A percentile compares a stretch with the other conserved stretches of the same genome.
These are phyloP conservation scores for Metarhizium album DNA, from an alignment of 2,329 filamentous ascomycete genomes.

Conservation along the genomic window DNA sequence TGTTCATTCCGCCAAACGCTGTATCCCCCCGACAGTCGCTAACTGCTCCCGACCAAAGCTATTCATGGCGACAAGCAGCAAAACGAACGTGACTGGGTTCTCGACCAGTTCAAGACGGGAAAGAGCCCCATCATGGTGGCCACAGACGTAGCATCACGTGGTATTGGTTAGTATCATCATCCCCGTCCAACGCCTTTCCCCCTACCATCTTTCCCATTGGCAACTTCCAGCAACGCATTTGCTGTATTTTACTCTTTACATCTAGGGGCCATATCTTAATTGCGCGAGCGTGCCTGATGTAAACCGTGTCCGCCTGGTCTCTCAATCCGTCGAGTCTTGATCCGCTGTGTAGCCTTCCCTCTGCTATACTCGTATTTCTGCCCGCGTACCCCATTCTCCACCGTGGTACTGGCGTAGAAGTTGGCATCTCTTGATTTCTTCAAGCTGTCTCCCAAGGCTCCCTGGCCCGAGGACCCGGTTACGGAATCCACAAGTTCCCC, in stretches of 20 bases:
- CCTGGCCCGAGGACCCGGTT: slow-evolving; percentile 46
- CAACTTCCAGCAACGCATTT: slow-evolving; percentile 48
- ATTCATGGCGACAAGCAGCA: slow-evolving; percentile 99
- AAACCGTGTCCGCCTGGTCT: slow-evolving; percentile 72
- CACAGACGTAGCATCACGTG: slow-evolving; percentile 98
- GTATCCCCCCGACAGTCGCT: slow-evolving; percentile 19
- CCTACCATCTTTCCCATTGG: slow-evolving; percentile 24
- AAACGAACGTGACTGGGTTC: slow-evolving; percentile 98
- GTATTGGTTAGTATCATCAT: slow-evolving; percentile 92
- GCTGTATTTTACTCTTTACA: slow-evolving; percentile 82
- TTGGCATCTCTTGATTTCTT: slow-evolving; percentile 66
- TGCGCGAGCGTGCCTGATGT: slow-evolving; percentile 89
- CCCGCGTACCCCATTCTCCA: slow-evolving; percentile 52
- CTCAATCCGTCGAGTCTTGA: slow-evolving; percentile 76
- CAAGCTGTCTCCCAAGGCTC: slow-evolving; percentile 57
- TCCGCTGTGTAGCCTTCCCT: slow-evolving; percentile 32
- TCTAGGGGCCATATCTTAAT: slow-evolving; percentile 72
- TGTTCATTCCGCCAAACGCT: slow-evolving; percentile 25
- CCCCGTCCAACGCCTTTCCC: slow-evolving; percentile 24
- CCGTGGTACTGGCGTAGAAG: slow-evolving; percentile 66
- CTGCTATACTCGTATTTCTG: slow-evolving; percentile 67
- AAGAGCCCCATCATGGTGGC: slow-evolving; percentile 99
- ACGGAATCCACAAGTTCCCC: slow-evolving; percentile 31
- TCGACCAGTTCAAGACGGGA: slow-evolving; percentile 98
- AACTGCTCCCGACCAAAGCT: slow-evolving; percentile 40